Base-by-base conservation (phyloP, 257 asterid genomes). In the Lantana camara region DNA sequence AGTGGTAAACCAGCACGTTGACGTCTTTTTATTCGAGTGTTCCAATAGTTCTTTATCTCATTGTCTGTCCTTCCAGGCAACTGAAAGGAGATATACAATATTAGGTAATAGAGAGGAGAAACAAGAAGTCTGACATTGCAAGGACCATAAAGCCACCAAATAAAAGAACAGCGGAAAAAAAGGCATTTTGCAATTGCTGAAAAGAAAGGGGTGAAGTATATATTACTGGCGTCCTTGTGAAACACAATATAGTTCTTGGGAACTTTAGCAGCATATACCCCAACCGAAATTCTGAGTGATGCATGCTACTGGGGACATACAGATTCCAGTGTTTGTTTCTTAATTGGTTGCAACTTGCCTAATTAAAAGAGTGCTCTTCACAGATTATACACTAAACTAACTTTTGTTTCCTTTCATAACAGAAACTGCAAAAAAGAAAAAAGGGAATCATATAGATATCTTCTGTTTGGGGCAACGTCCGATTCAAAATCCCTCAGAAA, bases 31-130 rank as follows among this genome's bases (percentile, higher is more conserved):
- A 81, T 74, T 51, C 91, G 73, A 60, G 91, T 81, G 53, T 84
- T 84, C 91, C 91, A 84, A 38, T 77, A 84, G 77, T 84, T 84
- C 72, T 84, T 84, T 72, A 84, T 81, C 79, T 84, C 91, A 73
- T 84, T 84, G 70, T 84, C 91, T 19, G 91, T 81, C 60, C 91
- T 76, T 66, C 91, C 91, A 10, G 85, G 91, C 82, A 84, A 64
- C 91, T 84, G 79, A 68, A 70, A 78, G 15, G 47, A 15, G 32
- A 60, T 11, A 30, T 7, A 19, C 15, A 69, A 60, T 48, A 50
- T 24, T 30, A 71, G 4, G 7, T 54, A 59, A 47, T 60, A 8
- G 34, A 44, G 24, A 21, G 38, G 58, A 34, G 23, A 48, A 29
- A 21, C 17, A 4, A 16, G 13, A 48, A 16, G 21, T 29, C 64